Base-by-base conservation (phyloP, 2,329 filamentous ascomycete genomes). In the Colletotrichum lentis region DNA sequence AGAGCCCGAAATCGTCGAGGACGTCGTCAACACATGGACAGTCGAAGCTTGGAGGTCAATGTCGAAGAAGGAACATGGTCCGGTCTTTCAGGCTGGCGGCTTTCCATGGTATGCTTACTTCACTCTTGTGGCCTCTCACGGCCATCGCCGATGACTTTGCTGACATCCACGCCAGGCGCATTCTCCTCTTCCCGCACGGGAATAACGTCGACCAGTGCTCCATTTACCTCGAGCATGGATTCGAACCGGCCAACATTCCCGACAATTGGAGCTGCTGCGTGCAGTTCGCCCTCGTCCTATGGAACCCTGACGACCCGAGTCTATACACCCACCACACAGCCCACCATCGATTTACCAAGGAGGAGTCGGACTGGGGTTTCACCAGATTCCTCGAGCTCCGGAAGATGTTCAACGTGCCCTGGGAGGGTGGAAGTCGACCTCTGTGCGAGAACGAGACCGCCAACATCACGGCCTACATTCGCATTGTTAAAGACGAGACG, bases 311-410 rank as follows among this genome's bases (percentile, higher is more conserved):
- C 76, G 93, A 97, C 74, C 95, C 96, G n/a, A 89, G 89, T 70
- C 86, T 97, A 73, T 93, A 91, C 78, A 85, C 85, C 58, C 91
- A 97, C 74, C 90, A 93, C 82, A 86, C 84, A 50, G 96, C 96
- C n/a, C 93, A 94, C 73, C 96, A 99, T 77, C 91, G 96, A 67
- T 99, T 98, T 79, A 98, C 94, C 4, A 92, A 92, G 71, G 96
- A 98, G 50, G 96, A 99, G 79, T 94, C 93, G 27, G 96, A 99
- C 75, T 99, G 96, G 96, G 96, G 96, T 1, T 99, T 99, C 78
- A 99, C 96, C n/a, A 85, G 95, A 64, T 99, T 98, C 76, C 89
- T 94, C 14, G 96, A 98, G 77, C 86, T 97, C 57, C 87, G 93
- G 62, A 91, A 89, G 74, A 90, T 98, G 77, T 97, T 97, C 76